A percentile compares a stretch with the other conserved stretches of the same genome.
Evolutionary conservation across 2,329 filamentous ascomycete species (phyloP).

Genomic region (Sclerotinia sclerotiorum): DNA sequence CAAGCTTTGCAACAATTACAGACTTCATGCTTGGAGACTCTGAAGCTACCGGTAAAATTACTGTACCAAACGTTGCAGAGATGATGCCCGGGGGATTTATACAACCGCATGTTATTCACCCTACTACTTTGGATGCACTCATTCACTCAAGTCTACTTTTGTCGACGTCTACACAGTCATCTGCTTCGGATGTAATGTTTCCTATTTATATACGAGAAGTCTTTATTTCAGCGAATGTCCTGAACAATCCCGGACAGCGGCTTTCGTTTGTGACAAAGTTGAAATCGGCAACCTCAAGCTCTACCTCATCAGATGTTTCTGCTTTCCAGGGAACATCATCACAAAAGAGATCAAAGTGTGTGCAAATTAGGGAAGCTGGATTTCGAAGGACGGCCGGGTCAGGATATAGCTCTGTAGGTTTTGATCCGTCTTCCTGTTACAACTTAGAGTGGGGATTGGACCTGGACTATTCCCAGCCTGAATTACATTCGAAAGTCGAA

Average conservation of each 20-base stretch:
- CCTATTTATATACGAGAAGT: constrained; percentile 2
- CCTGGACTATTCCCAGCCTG: not conserved
- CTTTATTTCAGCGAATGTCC: not conserved
- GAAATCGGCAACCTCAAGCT: not conserved
- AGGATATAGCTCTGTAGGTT: not conserved
- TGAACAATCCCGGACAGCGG: not conserved
- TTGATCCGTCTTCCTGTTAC: not conserved
- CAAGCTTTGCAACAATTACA: constrained; percentile 44
- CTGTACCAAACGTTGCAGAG: constrained; percentile 9
- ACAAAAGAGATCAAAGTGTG: not conserved
- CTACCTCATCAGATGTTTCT: not conserved
- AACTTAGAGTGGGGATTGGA: not conserved
- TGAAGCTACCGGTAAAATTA: not conserved
- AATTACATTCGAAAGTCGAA: not conserved
- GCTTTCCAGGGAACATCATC: not conserved
- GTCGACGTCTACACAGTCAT: not conserved
- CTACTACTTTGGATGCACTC: constrained; percentile 51
- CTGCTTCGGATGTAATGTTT: not conserved
- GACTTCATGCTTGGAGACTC: constrained; percentile 10
- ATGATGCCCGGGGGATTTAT: constrained; percentile 41
- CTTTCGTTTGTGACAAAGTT: not conserved
- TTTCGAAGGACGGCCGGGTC: not conserved
- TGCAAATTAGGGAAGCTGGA: not conserved
- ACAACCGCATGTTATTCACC: constrained; percentile 53
- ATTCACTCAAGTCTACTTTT: not conserved